Conservation (phyloP, 2,329 filamentous ascomycete genomes). For the Madurella fahalii region DNA sequence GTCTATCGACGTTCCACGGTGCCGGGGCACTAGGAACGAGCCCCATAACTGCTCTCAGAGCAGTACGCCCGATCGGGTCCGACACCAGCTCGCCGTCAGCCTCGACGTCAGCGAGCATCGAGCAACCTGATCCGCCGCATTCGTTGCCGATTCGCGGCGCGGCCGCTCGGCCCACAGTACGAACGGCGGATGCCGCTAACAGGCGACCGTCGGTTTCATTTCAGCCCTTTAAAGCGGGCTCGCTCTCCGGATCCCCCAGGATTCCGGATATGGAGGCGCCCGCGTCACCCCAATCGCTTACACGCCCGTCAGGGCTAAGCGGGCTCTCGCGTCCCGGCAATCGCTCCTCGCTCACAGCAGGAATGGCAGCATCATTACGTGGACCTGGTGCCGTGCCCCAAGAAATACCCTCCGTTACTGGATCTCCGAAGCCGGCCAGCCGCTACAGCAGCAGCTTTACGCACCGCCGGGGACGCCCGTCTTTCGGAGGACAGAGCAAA, state of each 20-base stretch:
- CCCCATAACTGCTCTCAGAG: conserved; percentile 76
- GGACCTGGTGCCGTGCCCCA: conserved; percentile 64
- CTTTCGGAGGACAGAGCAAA: conserved; percentile 68
- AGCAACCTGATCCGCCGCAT: conserved; percentile 42
- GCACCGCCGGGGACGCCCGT: conserved; percentile 73
- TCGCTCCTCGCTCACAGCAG: conserved; percentile 67
- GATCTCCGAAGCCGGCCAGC: conserved; percentile 77
- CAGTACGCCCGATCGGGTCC: conserved; percentile 59
- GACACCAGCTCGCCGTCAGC: conserved; percentile 57
- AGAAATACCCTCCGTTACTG: conserved; percentile 62
- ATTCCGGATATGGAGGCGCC: conserved; percentile 48
- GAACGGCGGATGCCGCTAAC: conserved; percentile 49
- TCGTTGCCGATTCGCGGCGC: conserved; percentile 50
- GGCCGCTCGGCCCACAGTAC: conserved; percentile 34
- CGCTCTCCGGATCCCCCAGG: conserved; percentile 80
- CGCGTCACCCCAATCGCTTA: conserved; percentile 52
- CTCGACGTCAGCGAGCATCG: conserved; percentile 46
- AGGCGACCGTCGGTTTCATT: conserved; percentile 84
- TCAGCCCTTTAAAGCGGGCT: conserved; percentile 93
- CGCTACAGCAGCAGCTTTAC: conserved; percentile 94
- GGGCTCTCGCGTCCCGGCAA: conserved; percentile 59
- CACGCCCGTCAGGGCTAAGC: conserved; percentile 45
- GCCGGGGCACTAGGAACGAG: conserved; percentile 73
- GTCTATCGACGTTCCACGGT: conserved; percentile 85
- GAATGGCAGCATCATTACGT: conserved; percentile 69